phyloP scores from a whole-genome alignment of 2,329 filamentous ascomycete species.

The Fusarium sp. region DNA sequence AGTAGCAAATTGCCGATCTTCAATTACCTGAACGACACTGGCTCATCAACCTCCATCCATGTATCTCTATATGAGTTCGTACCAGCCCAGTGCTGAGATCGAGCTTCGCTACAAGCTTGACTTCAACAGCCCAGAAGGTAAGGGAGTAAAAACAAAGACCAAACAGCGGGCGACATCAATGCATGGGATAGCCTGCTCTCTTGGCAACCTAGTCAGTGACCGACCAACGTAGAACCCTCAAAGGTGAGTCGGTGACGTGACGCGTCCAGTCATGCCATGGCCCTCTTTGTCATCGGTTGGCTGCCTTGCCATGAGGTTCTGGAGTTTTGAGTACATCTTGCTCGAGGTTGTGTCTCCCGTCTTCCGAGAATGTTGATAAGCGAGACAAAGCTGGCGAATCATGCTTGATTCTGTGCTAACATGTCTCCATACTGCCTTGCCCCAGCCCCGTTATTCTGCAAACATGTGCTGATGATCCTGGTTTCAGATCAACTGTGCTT shows the following conservation, averaged over 20 bases:
- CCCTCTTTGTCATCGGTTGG: background rate
- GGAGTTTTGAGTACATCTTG: too few species aligned
- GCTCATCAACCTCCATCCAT: background rate
- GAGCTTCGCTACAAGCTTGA: background rate
- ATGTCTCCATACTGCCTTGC: background rate
- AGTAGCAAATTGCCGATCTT: background rate
- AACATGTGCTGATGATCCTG: background rate
- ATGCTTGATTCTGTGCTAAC: background rate
- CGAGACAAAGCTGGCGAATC: background rate
- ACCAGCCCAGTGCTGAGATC: background rate
- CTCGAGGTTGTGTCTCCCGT: background rate
- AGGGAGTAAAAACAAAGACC: background rate
- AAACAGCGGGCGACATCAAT: background rate
- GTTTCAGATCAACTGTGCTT: background rate
- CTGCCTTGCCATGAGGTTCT: too few species aligned
- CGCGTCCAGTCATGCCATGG: background rate
- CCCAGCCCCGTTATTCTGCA: background rate
- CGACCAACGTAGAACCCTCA: background rate
- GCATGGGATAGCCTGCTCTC: background rate
- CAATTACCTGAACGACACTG: background rate
- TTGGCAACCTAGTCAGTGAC: background rate
- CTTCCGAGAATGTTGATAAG: background rate
- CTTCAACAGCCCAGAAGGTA: background rate
- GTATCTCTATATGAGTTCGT: background rate
- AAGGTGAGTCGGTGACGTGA: background rate